Conservation (phyloP, 768 basidiomycete species). For the Phaeolepiota aurea region DNA sequence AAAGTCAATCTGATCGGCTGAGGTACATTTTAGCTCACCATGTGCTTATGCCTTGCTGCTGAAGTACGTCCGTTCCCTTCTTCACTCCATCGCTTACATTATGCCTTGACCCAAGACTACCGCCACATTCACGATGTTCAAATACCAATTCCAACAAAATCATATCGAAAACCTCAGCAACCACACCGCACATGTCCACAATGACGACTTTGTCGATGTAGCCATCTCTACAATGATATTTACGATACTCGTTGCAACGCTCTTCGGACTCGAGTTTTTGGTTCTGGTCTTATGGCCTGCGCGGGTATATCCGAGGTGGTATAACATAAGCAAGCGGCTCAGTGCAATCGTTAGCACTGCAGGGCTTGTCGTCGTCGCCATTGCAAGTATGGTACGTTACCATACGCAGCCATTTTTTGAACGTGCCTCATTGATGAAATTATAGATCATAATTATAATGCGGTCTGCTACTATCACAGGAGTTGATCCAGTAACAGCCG, state of each 20-base stretch:
- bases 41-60: conserved; percentile 22
- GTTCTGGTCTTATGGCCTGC: conserved; percentile 25
- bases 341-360: conserved; percentile 15
- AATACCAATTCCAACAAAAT: conserved; percentile 21
- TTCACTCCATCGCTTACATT: too few relatives aligned
- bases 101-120: conserved; percentile 13
- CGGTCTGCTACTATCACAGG: neutral
- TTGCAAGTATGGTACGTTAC: conserved; percentile 20
- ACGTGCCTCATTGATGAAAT: neutral
- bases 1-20: neutral
- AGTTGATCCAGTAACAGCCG: neutral
- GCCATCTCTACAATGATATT: conserved; percentile 23
- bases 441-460: neutral
- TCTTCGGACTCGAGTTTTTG: conserved; percentile 28
- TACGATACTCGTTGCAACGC: conserved; percentile 23
- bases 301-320: conserved; percentile 23
- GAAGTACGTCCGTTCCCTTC: conserved; percentile 13
- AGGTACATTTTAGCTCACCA: conserved; percentile 9
- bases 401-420: too few relatives aligned
- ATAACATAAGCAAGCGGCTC: conserved; percentile 12
- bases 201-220: conserved; percentile 21
- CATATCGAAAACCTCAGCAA: conserved; percentile 15
- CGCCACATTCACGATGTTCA: conserved; percentile 26
- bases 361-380: conserved; percentile 18
- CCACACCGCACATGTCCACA: conserved; percentile 16